Base-by-base conservation (phyloP, 2,329 filamentous ascomycete species). In the Colletotrichum orbiculare region DNA sequence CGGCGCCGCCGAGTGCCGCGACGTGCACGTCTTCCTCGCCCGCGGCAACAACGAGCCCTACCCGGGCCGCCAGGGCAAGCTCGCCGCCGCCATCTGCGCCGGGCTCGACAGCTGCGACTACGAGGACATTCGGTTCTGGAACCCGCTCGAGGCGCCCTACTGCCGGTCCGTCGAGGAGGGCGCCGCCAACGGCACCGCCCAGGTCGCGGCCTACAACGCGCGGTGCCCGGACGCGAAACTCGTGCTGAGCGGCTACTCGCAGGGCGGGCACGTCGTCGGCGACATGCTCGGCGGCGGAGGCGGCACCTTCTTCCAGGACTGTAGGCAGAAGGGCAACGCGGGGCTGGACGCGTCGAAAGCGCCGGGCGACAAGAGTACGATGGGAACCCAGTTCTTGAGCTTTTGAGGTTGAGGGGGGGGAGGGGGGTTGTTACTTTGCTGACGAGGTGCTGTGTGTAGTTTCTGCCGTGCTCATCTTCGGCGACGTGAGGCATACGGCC, bases 191-290 rank as follows among this genome's bases (percentile, higher is more conserved):
- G 78, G 78, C 5, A 65, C 75, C 35, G 54, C 62, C 12, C 77
- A 81, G 69, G 78, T 82, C 65, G 73, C 72, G 7, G 75, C 73
- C 0, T 82, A 81, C 68, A 75, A 75, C 68, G 69, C 75, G 67
- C 71, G 71, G 13, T 82, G 79, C 60, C 79, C 80, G 13, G 66
- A 78, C 42, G 65, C 77, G 25, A 78, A 76, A 64, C 73, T 82
- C 11, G 77, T 81, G 7, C 55, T 82, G 37, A 77, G 75, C 64
- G 79, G 80, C 0, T 82, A 79, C 67, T 79, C 76, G 2, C 76
- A 82, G 64, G 80, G 79, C 50, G 75, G 72, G 2, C 77, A 80
- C 2, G 72, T 82, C 11, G 67, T 77, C 15, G 73, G 77, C 47
- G 78, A 78, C 64, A 71, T 79, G 34, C 67, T 78, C 6, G 75